phyloP scores from a whole-genome alignment of 805 yeast species.

The Ogataea trehalophila region DNA sequence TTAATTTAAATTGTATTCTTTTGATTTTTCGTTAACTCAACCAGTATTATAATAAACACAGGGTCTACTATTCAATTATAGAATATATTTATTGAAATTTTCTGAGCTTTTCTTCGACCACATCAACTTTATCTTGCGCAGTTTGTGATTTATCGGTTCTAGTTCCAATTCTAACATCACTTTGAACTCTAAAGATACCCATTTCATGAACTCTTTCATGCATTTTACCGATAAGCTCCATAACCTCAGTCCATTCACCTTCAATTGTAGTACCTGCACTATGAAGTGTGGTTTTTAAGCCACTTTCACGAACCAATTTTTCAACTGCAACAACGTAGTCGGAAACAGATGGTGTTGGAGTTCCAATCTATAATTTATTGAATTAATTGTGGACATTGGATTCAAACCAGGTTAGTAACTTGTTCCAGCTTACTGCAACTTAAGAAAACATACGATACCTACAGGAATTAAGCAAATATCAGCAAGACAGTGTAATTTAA shows the following conservation, averaged over 20 bases:
- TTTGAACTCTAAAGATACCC: slow-evolving; percentile 76
- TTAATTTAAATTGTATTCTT: neutral
- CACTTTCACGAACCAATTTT: slow-evolving; percentile 53
- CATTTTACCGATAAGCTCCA: slow-evolving; percentile 69
- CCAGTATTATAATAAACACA: no score
- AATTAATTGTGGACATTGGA: neutral
- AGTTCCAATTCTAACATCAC: slow-evolving; percentile 84
- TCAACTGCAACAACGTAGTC: slow-evolving; percentile 75
- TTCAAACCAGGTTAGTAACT: slow-evolving; percentile 1
- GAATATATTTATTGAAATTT: slow-evolving; percentile 3
- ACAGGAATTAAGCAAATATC: slow-evolving; percentile 84
- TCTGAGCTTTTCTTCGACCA: slow-evolving; percentile 51
- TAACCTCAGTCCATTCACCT: slow-evolving; percentile 92
- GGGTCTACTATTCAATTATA: no score
- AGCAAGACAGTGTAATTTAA: slow-evolving; percentile 64
- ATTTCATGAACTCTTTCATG: slow-evolving; percentile 67
- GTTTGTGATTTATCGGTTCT: slow-evolving; percentile 70
- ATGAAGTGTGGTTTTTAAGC: slow-evolving; percentile 65
- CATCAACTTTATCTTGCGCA: slow-evolving; percentile 66
- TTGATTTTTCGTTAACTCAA: no score
- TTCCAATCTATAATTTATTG: slow-evolving; percentile 54
- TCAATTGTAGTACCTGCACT: slow-evolving; percentile 87
- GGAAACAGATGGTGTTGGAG: slow-evolving; percentile 71
- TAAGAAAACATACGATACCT: slow-evolving; percentile 24
- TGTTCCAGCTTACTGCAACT: neutral